Conservation (phyloP, 1,139 yeast species). For the Fermentozyma sake region DNA sequence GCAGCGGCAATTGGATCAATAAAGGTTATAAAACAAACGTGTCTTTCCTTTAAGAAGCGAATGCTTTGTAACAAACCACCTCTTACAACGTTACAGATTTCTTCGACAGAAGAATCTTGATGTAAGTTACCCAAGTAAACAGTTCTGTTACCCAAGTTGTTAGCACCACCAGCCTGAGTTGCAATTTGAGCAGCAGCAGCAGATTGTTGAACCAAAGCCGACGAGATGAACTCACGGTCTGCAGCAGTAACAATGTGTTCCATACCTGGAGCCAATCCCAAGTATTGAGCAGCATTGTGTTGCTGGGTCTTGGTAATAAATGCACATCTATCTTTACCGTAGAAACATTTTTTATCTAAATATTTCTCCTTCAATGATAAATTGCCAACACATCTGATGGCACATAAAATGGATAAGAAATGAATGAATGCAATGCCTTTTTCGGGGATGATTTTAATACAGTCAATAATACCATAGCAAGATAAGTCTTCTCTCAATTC, state of each 20-base stretch:
- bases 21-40: slow-evolving; percentile 88
- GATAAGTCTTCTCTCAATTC: slow-evolving; percentile 49
- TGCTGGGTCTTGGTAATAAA: slow-evolving; percentile 90
- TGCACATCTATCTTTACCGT: slow-evolving; percentile 64
- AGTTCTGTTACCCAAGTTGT: slow-evolving; percentile 85
- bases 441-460: slow-evolving; percentile 53
- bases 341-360: slow-evolving; percentile 53
- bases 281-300: slow-evolving; percentile 93
- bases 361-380: slow-evolving; percentile 53
- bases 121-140: slow-evolving; percentile 87
- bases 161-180: slow-evolving; percentile 70
- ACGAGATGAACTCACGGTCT: slow-evolving; percentile 61
- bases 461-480: slow-evolving; percentile 52
- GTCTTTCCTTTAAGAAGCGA: slow-evolving; percentile 71
- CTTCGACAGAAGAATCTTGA: slow-evolving; percentile 81
- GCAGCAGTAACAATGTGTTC: slow-evolving; percentile 80
- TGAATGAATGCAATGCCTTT: slow-evolving; percentile 61
- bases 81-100: slow-evolving; percentile 87
- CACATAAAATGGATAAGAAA: slow-evolving; percentile 53
- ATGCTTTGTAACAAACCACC: slow-evolving; percentile 84
- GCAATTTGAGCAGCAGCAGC: slow-evolving; percentile 74
- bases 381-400: slow-evolving; percentile 55
- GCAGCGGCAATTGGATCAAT: slow-evolving; percentile 92
- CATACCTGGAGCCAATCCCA: slow-evolving; percentile 87
- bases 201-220: slow-evolving; percentile 61